Percentiles rank a stretch among this genome's conserved stretches.
Evolutionary conservation across 345 rosid genomes (phyloP).

Genomic region (Eucalyptus virginea): DNA sequence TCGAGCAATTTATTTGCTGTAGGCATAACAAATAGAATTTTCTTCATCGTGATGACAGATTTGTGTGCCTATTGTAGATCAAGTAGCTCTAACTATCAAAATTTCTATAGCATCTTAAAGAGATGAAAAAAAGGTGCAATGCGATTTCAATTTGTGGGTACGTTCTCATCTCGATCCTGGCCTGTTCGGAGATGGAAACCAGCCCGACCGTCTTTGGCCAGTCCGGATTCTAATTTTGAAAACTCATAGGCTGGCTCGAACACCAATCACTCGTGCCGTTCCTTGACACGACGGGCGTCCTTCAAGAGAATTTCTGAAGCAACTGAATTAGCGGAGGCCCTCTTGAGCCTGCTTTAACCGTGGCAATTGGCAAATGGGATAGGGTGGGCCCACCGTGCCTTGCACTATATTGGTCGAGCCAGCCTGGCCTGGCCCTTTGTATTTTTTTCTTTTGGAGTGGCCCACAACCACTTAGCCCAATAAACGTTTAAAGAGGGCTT

Average conservation of each 20-base stretch:
- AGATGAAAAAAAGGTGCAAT: background rate
- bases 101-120: background rate
- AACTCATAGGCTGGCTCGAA: background rate
- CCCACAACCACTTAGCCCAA: background rate
- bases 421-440: background rate
- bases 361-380: background rate
- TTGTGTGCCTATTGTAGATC: background rate
- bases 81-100: background rate
- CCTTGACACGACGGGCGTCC: background rate
- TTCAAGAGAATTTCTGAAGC: background rate
- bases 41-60: rapidly evolving
- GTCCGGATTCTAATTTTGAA: background rate
- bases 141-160: background rate
- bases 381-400: background rate
- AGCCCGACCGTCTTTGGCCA: background rate
- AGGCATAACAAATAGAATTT: background rate
- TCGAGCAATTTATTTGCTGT: background rate
- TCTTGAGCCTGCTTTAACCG: background rate
- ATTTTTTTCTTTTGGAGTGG: background rate
- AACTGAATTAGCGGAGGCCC: background rate
- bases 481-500: background rate
- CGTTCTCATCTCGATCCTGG: background rate
- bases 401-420: background rate
- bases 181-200: background rate
- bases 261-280: background rate